Conservation (phyloP, 805 yeast species). For the Komagataella mondaviorum region DNA sequence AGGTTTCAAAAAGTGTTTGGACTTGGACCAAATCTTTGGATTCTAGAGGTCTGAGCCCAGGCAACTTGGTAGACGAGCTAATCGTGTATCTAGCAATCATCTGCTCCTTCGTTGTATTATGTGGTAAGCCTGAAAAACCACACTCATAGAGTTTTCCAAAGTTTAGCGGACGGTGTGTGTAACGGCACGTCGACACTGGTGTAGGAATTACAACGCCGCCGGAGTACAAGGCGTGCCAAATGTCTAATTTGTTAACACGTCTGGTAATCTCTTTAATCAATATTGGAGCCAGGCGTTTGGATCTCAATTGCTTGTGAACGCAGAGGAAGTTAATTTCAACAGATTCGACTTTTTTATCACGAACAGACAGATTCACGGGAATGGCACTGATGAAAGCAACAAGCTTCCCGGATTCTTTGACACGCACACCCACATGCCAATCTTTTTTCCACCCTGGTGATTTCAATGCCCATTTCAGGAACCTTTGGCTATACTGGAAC, state of each 20-base stretch:
- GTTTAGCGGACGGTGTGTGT: constrained; percentile 86
- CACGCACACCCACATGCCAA: constrained; percentile 93
- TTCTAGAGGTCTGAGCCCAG: constrained; percentile 47
- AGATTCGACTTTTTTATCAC: constrained; percentile 33
- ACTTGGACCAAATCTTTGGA: constrained; percentile 54
- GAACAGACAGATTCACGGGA: constrained; percentile 57
- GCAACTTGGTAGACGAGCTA: constrained; percentile 32
- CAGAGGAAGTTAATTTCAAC: constrained; percentile 91
- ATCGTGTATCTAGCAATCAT: constrained; percentile 52
- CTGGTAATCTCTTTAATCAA: constrained; percentile 90
- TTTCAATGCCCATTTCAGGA: constrained; percentile 84
- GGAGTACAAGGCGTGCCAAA: constrained; percentile 95
- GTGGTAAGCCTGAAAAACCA: constrained; percentile 77
- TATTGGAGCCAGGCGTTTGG: constrained; percentile 91
- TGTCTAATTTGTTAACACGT: constrained; percentile 68
- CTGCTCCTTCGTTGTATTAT: constrained; percentile 46
- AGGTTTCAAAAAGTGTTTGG: constrained; percentile 40
- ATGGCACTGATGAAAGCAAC: constrained; percentile 91
- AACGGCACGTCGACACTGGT: constrained; percentile 82
- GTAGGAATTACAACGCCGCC: constrained; percentile 87
- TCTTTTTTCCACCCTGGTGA: constrained; percentile 87
- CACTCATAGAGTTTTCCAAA: constrained; percentile 86
- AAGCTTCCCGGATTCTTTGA: constrained; percentile 56
- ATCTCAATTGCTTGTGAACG: constrained; percentile 84
- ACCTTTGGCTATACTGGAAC: constrained; percentile 73